Conservation (phyloP, 345 rosid genomes). For the Salix exigua region DNA sequence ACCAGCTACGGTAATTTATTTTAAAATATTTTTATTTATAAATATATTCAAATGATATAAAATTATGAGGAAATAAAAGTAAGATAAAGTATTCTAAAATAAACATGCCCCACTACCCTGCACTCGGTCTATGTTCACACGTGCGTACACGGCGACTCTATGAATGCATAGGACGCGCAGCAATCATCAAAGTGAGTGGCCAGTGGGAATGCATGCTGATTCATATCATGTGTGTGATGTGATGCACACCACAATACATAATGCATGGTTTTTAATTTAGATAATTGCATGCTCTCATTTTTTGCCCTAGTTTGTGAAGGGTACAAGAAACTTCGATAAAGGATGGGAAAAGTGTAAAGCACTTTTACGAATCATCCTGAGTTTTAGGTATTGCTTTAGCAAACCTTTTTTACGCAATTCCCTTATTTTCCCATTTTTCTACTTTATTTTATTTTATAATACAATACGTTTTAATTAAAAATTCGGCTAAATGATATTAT, state of each 20-base stretch:
- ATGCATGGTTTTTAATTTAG: not conserved
- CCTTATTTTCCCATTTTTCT: not conserved
- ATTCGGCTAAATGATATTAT: too few species aligned
- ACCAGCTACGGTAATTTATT: too few species aligned
- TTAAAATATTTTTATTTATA: too few species aligned
- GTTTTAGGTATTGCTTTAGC: not conserved
- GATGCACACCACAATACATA: conserved; percentile 3
- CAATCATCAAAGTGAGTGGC: conserved; percentile 8
- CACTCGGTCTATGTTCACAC: not conserved
- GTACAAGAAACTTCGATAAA: conserved; percentile 12
- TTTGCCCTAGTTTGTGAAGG: not conserved
- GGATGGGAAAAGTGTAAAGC: not conserved
- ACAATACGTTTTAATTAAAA: too few species aligned
- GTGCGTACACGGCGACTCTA: conserved; percentile 1
- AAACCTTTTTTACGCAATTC: conserved; percentile 1
- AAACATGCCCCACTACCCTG: not conserved
- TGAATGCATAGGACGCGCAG: conserved; percentile 5
- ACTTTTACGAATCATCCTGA: not conserved
- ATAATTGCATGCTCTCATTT: not conserved
- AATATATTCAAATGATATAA: too few species aligned
- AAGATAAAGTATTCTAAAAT: too few species aligned
- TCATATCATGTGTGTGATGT: conserved; percentile 8
- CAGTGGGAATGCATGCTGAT: not conserved
- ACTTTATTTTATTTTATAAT: too few species aligned
- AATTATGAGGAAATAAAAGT: too few species aligned